These are phyloP conservation scores for Nigrospora osmanthi DNA, from an alignment of 2,329 filamentous ascomycete genomes.

Conservation along the genomic window DNA sequence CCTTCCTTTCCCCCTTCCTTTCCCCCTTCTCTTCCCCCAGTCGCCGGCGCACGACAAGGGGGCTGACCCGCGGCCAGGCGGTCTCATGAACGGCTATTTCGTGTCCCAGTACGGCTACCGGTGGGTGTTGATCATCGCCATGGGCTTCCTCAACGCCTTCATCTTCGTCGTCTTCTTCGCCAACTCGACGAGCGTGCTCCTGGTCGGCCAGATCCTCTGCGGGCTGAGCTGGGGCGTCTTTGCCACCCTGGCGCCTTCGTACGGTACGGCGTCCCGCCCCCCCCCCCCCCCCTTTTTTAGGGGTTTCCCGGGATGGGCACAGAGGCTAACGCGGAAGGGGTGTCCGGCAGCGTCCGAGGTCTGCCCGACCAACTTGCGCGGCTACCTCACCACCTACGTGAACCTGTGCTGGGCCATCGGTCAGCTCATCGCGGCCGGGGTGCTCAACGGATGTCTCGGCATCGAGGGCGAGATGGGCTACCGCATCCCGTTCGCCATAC, in stretches of 20 bases:
- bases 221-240: slow-evolving; percentile 23
- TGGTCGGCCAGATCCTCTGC: slow-evolving; percentile 20
- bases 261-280: slow-evolving; percentile 7
- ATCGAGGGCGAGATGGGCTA: slow-evolving; percentile 30
- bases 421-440: slow-evolving; percentile 30
- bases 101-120: slow-evolving; percentile 19
- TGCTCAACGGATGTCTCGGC: slow-evolving; percentile 27
- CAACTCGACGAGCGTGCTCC: slow-evolving; percentile 10
- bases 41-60: too few species aligned
- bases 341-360: slow-evolving; percentile 18
- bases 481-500: slow-evolving; percentile 32
- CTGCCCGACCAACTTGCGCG: slow-evolving; percentile 21
- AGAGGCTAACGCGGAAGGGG: too few species aligned
- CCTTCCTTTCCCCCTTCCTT: too few species aligned
- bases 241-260: slow-evolving; percentile 21
- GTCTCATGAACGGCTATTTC: slow-evolving; percentile 19
- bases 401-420: slow-evolving; percentile 39
- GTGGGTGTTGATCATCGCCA: slow-evolving; percentile 19
- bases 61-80: slow-evolving; percentile 9
- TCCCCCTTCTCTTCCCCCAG: background rate
- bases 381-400: slow-evolving; percentile 33
- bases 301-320: too few species aligned
- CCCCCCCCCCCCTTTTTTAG: too few species aligned
- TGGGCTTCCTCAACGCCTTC: slow-evolving; percentile 18
- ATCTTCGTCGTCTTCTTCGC: slow-evolving; percentile 21